phyloP scores from a whole-genome alignment of 768 basidiomycete genomes.

The Russula ochroleuca region DNA sequence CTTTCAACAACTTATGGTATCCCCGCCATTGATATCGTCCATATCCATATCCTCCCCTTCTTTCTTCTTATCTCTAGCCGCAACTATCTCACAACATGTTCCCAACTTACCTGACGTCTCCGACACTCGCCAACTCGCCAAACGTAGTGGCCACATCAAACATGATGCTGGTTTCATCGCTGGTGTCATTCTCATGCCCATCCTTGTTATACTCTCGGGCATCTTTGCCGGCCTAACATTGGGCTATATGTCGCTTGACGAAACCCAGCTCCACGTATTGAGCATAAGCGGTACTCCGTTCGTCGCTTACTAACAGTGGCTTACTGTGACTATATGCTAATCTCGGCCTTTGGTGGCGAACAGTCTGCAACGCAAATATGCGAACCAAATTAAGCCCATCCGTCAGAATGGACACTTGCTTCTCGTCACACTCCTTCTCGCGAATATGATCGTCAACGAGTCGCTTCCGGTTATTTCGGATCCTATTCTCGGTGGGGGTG shows the following conservation, averaged over 20 bases:
- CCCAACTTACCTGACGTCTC: conserved; percentile 12
- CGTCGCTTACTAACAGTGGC: conserved; percentile 33
- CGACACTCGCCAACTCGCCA: conserved; percentile 31
- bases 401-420: conserved; percentile 79
- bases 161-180: conserved; percentile 37
- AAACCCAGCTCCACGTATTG: conserved; percentile 85
- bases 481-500: conserved; percentile 72
- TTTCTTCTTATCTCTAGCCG: conserved; percentile 24
- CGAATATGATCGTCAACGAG: conserved; percentile 93
- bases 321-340: conserved; percentile 16
- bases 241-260: conserved; percentile 90
- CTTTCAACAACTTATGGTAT: conserved; percentile 26
- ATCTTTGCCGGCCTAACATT: conserved; percentile 89
- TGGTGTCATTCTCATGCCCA: conserved; percentile 63
- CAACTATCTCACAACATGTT: conserved; percentile 28
- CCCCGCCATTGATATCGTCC: conserved; percentile 15
- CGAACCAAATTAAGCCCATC: conserved; percentile 81
- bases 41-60: conserved; percentile 18
- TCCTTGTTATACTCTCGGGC: conserved; percentile 79
- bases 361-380: conserved; percentile 75
- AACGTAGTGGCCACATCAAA: conserved; percentile 32
- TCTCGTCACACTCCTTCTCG: conserved; percentile 75
- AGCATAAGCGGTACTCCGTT: conserved; percentile 81
- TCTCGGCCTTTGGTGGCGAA: background rate
- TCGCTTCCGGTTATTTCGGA: conserved; percentile 80